Percentiles rank a stretch among this genome's conserved stretches.
phyloP scores from a whole-genome alignment of 306 rosid genomes.

The Trichosanthes cucumerina region DNA sequence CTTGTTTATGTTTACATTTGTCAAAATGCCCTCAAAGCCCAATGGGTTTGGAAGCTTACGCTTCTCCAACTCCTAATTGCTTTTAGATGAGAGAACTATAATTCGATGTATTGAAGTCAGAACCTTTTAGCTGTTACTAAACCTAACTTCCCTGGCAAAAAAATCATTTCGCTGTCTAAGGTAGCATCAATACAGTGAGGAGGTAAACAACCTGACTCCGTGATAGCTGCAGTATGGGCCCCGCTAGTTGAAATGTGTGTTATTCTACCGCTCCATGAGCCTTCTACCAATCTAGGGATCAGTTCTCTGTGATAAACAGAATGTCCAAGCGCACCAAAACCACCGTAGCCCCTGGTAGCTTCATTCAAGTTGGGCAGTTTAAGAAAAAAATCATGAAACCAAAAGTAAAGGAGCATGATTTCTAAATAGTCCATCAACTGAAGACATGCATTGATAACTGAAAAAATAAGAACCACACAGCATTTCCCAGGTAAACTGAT shows the following conservation, averaged over 20 bases:
- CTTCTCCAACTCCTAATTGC: not conserved
- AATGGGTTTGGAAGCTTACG: not conserved
- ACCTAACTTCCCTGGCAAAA: not conserved
- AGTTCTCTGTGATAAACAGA: conserved; percentile 67
- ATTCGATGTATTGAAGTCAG: not conserved
- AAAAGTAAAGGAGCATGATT: not conserved
- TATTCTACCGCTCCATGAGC: conserved; percentile 64
- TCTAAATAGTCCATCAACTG: not conserved
- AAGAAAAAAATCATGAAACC: conserved; percentile 6
- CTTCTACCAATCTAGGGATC: conserved; percentile 75
- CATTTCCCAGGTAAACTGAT: not conserved
- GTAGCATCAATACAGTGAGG: not conserved
- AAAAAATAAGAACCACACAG: not conserved
- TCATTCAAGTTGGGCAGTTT: conserved; percentile 26
- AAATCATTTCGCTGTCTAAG: not conserved
- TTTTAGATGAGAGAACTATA: not conserved
- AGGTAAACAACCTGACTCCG: conserved; percentile 46
- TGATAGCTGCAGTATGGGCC: conserved; percentile 81
- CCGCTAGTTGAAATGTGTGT: conserved; percentile 78
- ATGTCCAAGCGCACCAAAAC: conserved; percentile 98
- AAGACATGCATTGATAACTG: not conserved
- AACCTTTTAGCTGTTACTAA: not conserved
- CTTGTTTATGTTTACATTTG: not conserved
- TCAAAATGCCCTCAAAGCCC: not conserved
- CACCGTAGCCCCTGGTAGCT: conserved; percentile 98